Evolutionary conservation across 1,284 basidiomycete genomes (phyloP), one percentile per base, ranked within the genome.

Genomic region (Phylloporus sp.): DNA sequence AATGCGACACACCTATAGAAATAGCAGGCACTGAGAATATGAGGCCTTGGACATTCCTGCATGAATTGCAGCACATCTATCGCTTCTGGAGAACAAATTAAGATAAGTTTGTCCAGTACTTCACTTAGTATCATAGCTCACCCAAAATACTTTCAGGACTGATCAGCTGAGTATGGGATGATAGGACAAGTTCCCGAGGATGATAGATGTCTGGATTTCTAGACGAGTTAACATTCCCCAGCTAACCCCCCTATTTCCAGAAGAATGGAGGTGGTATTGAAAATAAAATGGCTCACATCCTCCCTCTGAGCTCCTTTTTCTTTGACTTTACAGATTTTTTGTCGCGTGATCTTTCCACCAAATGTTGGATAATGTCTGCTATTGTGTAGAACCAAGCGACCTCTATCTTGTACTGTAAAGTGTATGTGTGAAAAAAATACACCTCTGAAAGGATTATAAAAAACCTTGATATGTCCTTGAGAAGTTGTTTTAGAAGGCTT

Each of bases 31-130:
- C 14, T 49, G 4, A 69, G 53, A 3, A 68, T 60, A 47, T 55
- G 56, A 4, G 62, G 66, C 15, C 52, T 64, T 37, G 66, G 66
- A 56, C 62, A 59, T 64, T 62, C 63, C 12, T 68, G 66, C 35
- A 3, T 61, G 23, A 69, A 69, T 11, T 68, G 12, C 35, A 70
- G 49, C 0, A 68, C 45, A 1, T 68, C 67, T 49, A 68, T 66
- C 2, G 67, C 65, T 2, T 1, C 67, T 68, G 11, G 4, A 62
- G 8, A 23, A 3, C 17, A 41, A 41, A 41, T 37, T 12, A 37
- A 3, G 35, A n/a, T n/a, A n/a, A n/a, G n/a, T n/a, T n/a, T n/a
- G n/a, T n/a, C n/a, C n/a, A n/a, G n/a, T n/a, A n/a, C n/a, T n/a
- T n/a, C n/a, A n/a, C n/a, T n/a, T n/a, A n/a, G n/a, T n/a, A n/a